These are phyloP conservation scores for Candida gigantensis DNA, from an alignment of 1,139 yeast genomes.

Conservation along the genomic window DNA sequence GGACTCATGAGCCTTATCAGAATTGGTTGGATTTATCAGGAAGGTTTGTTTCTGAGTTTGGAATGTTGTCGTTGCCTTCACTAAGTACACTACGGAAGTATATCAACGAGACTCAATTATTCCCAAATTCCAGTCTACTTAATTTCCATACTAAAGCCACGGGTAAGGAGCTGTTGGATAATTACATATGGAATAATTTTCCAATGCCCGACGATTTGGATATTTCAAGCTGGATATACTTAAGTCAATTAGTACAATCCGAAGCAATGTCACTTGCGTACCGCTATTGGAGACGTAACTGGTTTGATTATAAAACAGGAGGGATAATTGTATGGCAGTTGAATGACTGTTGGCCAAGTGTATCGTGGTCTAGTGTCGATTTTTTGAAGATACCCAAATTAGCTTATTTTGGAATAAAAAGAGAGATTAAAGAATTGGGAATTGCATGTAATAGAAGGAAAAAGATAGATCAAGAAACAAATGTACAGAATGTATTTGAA, in stretches of 20 bases:
- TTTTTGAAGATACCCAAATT: constrained; percentile 41
- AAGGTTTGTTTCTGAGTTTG: constrained; percentile 49
- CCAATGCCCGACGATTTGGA: constrained; percentile 30
- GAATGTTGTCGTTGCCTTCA: constrained; percentile 45
- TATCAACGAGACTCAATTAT: constrained; percentile 32
- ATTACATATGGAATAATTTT: constrained; percentile 45
- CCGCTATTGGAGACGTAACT: constrained; percentile 46
- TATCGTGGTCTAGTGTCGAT: constrained; percentile 50
- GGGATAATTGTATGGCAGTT: constrained; percentile 54
- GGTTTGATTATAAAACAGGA: constrained; percentile 40
- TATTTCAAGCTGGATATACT: constrained; percentile 44
- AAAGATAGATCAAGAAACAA: constrained; percentile 16
- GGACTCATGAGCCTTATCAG: constrained; percentile 44
- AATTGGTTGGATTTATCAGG: constrained; percentile 42
- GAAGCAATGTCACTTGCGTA: constrained; percentile 51
- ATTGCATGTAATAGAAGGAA: constrained; percentile 35
- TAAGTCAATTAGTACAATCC: constrained; percentile 51
- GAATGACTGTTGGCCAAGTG: constrained; percentile 54
- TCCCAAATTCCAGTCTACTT: constrained; percentile 38
- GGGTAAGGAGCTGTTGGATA: constrained; percentile 46
- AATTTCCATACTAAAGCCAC: constrained; percentile 46
- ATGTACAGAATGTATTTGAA: constrained; percentile 21
- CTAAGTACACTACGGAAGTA: constrained; percentile 27
- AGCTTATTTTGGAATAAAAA: constrained; percentile 45
- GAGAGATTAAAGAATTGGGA: constrained; percentile 38